Conservation (phyloP, 257 asterid species). For the Nicotiana otophora region DNA sequence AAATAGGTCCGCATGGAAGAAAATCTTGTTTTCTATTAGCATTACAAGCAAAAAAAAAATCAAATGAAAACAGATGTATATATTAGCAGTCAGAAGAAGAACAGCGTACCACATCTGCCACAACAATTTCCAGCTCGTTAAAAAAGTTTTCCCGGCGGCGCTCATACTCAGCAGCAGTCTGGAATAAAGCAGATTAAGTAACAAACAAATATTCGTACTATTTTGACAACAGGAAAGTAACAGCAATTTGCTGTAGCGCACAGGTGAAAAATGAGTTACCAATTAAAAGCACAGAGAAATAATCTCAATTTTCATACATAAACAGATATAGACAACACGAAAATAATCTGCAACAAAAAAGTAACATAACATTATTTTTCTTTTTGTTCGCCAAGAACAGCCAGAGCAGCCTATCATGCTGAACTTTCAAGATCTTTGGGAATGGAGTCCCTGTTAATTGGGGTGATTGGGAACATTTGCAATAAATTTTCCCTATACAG, state of each 20-base stretch:
- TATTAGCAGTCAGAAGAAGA: conserved; percentile 9
- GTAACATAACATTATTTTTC: neutral
- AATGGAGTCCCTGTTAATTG: neutral
- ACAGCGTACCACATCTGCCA: conserved; percentile 80
- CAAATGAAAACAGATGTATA: neutral
- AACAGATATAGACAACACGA: neutral
- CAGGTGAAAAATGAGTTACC: neutral
- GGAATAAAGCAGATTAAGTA: conserved; percentile 13
- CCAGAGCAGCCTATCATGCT: neutral
- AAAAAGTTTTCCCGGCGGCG: conserved; percentile 80
- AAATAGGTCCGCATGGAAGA: neutral
- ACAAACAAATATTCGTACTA: neutral
- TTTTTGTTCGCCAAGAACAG: neutral
- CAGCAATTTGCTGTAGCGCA: neutral
- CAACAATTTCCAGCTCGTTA: conserved; percentile 80
- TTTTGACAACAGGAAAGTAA: neutral
- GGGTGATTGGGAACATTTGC: neutral
- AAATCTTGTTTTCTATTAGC: neutral
- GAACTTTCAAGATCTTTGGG: neutral
- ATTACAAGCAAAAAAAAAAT: neutral
- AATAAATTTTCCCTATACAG: neutral
- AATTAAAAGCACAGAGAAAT: neutral
- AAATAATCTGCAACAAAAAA: neutral
- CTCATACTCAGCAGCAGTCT: conserved; percentile 91
- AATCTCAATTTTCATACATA: neutral